phyloP scores from a whole-genome alignment of 148 eudicot species.

The Fagopyrum homotropicum region DNA sequence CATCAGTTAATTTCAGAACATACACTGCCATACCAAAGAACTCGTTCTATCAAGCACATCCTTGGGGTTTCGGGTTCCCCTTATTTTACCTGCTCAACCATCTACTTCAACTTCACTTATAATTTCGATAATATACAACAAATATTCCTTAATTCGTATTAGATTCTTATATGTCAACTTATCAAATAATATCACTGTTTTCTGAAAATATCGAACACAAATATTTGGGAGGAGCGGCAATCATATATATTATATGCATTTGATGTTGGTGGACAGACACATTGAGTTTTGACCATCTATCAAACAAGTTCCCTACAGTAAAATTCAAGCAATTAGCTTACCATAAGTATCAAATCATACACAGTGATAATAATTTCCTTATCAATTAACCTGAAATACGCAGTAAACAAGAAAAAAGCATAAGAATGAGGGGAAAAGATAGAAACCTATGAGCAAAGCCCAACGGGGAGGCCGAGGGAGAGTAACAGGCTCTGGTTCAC shows the following conservation, averaged over 20 bases:
- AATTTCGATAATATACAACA: too few relatives aligned
- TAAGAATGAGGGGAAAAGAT: not conserved
- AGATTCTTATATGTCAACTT: too few relatives aligned
- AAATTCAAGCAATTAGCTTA: not conserved
- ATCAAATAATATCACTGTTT: too few relatives aligned
- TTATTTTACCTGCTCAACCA: too few relatives aligned
- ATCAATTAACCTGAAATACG: not conserved
- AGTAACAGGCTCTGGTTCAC: conserved; percentile 52
- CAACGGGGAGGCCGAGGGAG: conserved; percentile 61
- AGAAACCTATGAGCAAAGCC: conserved; percentile 50
- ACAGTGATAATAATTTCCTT: too few relatives aligned
- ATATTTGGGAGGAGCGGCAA: too few relatives aligned
- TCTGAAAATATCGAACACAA: too few relatives aligned
- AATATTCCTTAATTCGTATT: too few relatives aligned
- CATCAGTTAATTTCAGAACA: not conserved
- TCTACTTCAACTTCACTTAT: too few relatives aligned
- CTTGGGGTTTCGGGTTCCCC: too few relatives aligned
- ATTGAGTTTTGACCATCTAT: not conserved
- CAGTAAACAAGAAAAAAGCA: not conserved
- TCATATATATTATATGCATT: too few relatives aligned
- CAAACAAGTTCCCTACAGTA: not conserved
- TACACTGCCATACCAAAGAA: not conserved
- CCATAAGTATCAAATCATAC: not conserved
- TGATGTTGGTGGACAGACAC: not conserved
- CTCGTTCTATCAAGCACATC: not conserved